Conservation (phyloP, 306 rosid species). For the Chamaecrista fasciculata region DNA sequence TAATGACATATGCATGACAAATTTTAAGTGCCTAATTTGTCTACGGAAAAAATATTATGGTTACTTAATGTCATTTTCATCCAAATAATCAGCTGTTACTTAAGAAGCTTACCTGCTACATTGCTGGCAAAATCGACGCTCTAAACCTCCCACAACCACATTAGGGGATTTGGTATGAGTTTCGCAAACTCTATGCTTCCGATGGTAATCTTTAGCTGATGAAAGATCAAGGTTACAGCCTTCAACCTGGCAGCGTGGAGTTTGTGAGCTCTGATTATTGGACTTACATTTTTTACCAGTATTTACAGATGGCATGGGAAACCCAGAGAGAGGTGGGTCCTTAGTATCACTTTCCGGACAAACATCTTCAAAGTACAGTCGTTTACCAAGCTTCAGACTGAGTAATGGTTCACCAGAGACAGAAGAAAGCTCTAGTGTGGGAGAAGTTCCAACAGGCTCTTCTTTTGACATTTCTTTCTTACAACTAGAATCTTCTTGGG, state of each 20-base stretch:
- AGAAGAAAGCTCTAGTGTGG: slow-evolving; percentile 50
- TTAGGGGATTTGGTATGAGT: slow-evolving; percentile 81
- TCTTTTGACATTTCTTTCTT: slow-evolving; percentile 48
- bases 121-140: slow-evolving; percentile 93
- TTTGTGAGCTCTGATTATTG: slow-evolving; percentile 35
- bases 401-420: slow-evolving; percentile 77
- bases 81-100: background rate
- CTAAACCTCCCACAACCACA: slow-evolving; percentile 65
- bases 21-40: background rate
- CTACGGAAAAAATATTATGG: slow-evolving; percentile 3
- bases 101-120: slow-evolving; percentile 75
- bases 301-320: slow-evolving; percentile 35
- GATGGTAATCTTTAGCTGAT: slow-evolving; percentile 80
- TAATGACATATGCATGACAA: background rate
- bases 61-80: slow-evolving; percentile 13
- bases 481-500: slow-evolving; percentile 46
- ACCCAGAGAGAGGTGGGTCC: slow-evolving; percentile 39
- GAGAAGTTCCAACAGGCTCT: slow-evolving; percentile 46
- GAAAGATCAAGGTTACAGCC: slow-evolving; percentile 84
- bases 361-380: slow-evolving; percentile 73
- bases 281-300: slow-evolving; percentile 53
- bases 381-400: slow-evolving; percentile 85
- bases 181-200: slow-evolving; percentile 83
- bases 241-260: slow-evolving; percentile 80
- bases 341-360: slow-evolving; percentile 47